Base-by-base conservation (phyloP, 192 early-diverging fungal genomes). In the Dissophora globulifera region DNA sequence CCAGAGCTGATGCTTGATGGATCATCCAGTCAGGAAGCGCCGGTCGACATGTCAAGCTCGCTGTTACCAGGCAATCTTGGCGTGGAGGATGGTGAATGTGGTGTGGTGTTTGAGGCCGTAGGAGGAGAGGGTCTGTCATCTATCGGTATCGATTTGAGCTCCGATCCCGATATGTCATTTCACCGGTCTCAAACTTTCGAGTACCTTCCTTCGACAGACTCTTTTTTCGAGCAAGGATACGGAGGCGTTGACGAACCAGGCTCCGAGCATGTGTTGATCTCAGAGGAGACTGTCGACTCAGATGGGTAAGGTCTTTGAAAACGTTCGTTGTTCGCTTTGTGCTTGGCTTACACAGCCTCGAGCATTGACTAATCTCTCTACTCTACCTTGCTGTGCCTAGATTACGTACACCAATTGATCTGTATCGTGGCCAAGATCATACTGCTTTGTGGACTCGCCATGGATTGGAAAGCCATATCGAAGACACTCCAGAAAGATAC, bases 1-100 rank as follows among this genome's bases (percentile, higher is more conserved):
- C 64, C 63, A 32, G 63, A 49, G 10, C n/a, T 76, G 43, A 76
- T 76, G 72, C 47, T 76, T 50, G 58, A 67, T 50, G 64, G 63
- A 13, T 67, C 72, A 4, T 67, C 64, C 17, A 66, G 62, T 20
- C 72, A 76, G 45, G 58, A 67, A 6, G 10, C 12, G 13, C 46
- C 31, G 17, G 27, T 26, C 10, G 41, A 58, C 11, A 7, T 50
- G 6, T 8, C 46, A 2, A 33, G 13, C 15, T 31, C 51, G 43
- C 27, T 76, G n/a, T 43, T 55, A 16, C 60, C 62, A 16, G 60
- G 43, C 17, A 54, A 62, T 23, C 49, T 46, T 29, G 57, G 13
- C 0, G n/a, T 60, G 29, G 43, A 75, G 3, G 51, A 75, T n/a
- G n/a, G n/a, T 15, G 48, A 53, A 25, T 30, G 50, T 5, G n/a